Base-by-base conservation (phyloP, 2,329 filamentous ascomycete genomes). In the Penicillium sp. region DNA sequence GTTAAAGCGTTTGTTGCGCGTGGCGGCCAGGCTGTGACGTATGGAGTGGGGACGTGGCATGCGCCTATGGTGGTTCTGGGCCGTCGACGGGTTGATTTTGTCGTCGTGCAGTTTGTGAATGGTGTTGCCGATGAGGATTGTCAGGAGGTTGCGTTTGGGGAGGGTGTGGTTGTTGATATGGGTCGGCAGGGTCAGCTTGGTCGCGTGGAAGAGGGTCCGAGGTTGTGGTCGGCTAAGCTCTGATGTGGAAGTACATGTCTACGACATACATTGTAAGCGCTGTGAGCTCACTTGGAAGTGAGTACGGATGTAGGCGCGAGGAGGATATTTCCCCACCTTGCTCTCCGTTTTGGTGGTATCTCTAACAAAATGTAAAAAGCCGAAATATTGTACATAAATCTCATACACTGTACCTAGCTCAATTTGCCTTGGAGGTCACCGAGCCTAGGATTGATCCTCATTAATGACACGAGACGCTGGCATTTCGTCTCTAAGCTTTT, bases 41-140 rank as follows among this genome's bases (percentile, higher is more conserved):
- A 97, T 68, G 89, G 81, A 1, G 84, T 88, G 1, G 93, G 89
- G 4, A 96, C 90, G 46, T 99, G 86, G 92, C 93, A 99, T 75
- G 90, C 92, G 53, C 93, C 93, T 0, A 97, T 99, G 92, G 87
- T 90, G 12, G 90, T 89, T 13, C 71, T 97, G 41, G 91, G 91
- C 0, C 68, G 72, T 37, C 72, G 75, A 46, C 77, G 83, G 16
- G 76, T 96, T 40, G 89, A 93, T 65, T 97, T 96, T 69, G 81
- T 95, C 4, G 92, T 97, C 2, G 81, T 88, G 58, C 92, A 97
- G 74, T 93, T 88, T 73, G 84, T 84, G 29, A 97, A 95, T 69
- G 90, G 88, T 2, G 85, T 93, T 11, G 80, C 73, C 0, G 73
- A 79, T 1, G 92, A 97, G 72, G 93, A 99, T 71, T 95, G 89